Conservation (phyloP, 2,329 filamentous ascomycete species). For the Dothideomycetes sp. region DNA sequence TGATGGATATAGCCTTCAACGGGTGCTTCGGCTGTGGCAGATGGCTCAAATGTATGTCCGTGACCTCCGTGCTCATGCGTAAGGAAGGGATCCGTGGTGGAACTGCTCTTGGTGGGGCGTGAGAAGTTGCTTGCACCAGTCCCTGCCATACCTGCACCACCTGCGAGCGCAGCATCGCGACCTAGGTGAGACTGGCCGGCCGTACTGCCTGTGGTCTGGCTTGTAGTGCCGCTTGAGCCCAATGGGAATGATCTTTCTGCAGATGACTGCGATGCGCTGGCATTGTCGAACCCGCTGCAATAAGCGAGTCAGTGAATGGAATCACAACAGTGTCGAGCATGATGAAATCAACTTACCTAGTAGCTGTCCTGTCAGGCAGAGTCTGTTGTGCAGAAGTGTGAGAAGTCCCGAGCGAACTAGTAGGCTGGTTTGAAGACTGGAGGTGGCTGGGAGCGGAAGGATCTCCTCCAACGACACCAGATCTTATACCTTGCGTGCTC, state of each 20-base stretch:
- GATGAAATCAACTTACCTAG: too few relatives aligned
- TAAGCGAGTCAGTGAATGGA: too few relatives aligned
- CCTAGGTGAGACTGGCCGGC: neutral
- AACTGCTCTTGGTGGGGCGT: neutral
- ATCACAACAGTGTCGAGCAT: too few relatives aligned
- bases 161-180: constrained; percentile 18
- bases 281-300: too few relatives aligned
- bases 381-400: constrained; percentile 7
- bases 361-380: constrained; percentile 6
- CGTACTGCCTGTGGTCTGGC: neutral
- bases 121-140: constrained; percentile 14
- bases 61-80: constrained; percentile 11
- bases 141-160: constrained; percentile 19
- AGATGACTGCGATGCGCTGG: too few relatives aligned
- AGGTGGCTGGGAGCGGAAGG: neutral
- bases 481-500: constrained; percentile 28
- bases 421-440: constrained; percentile 2
- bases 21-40: constrained; percentile 7
- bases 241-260: constrained; percentile 16
- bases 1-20: constrained; percentile 9
- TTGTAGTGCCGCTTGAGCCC: neutral
- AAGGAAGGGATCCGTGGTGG: constrained; percentile 1
- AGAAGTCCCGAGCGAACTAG: constrained; percentile 13
- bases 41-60: constrained; percentile 19
- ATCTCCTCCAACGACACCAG: constrained; percentile 26